Evolutionary conservation across 139 green algal genomes (phyloP), one percentile per base, ranked within the genome.

Genomic region (Chlorella sp.): DNA sequence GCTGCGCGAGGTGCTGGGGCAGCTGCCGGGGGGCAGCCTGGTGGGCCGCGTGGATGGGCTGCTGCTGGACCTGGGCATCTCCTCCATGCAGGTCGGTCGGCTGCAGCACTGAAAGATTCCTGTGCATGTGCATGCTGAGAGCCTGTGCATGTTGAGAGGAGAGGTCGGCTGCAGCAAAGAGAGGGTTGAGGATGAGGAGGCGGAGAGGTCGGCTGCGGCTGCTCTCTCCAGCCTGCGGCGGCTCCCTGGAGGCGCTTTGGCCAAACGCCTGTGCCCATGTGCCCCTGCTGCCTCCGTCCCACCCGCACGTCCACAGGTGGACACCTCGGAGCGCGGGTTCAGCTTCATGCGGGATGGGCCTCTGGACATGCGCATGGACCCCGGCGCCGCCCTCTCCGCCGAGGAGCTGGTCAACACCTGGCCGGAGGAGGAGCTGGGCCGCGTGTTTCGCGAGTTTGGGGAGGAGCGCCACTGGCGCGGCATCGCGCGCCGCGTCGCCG

Each of bases 301-400:
- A 42, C 45, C 40, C 23, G 40, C 19, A 29, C 41, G 14, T 2
- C 35, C 8, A 45, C 92, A 96, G 90, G 41, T 99, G 4, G 95
- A 99, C 82, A 83, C 75, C 2, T 75, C 90, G 15, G 86, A 87
- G 29, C 83, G 94, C 3, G 95, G 95, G 27, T 98, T 99, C 82
- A 92, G 79, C 55, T 98, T 97, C 73, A 82, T 92, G 55, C 76
- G 82, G 3, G 87, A 91, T 17, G 86, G 83, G 1, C 86, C 87
- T 11, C 71, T 97, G 65, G 93, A 97, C 79, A 99, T 99, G 96
- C 87, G 96, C 62, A 97, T 99, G 93, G 90, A 93, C 68, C 84
- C 88, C 3, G 31, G 45, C 0, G 82, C 67, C 3, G 50, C 33
- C 27, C 43, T 90, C 31, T 93, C 82, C 29, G 95, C 95, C 2